Evolutionary conservation across 768 basidiomycete genomes (phyloP).

Genomic region (Agaricus bisporus): DNA sequence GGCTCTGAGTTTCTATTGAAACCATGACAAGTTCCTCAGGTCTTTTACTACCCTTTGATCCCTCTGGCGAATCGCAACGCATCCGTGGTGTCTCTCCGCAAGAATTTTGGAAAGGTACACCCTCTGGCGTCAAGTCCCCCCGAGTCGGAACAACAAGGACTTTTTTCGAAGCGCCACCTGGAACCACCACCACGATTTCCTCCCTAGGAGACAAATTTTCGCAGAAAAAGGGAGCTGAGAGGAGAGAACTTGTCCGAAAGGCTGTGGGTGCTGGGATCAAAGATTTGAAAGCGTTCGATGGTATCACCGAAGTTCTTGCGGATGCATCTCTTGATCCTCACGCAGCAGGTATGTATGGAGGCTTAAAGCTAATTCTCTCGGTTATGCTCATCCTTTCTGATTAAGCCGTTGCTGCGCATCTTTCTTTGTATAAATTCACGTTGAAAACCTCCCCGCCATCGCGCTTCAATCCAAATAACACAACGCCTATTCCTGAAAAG

Average conservation of each 20-base stretch:
- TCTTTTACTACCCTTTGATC: slow-evolving; percentile 44
- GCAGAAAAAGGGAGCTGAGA: slow-evolving; percentile 36
- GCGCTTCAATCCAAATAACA: slow-evolving; percentile 54
- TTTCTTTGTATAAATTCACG: slow-evolving; percentile 71
- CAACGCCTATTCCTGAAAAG: slow-evolving; percentile 44
- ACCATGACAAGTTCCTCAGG: too few relatives aligned
- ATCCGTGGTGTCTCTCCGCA: slow-evolving; percentile 37
- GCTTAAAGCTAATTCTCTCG: neutral
- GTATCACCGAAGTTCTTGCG: slow-evolving; percentile 53
- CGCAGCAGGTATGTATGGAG: slow-evolving; percentile 54
- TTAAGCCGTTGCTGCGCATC: slow-evolving; percentile 70
- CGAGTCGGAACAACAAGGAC: slow-evolving; percentile 59
- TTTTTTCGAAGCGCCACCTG: slow-evolving; percentile 51
- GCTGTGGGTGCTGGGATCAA: slow-evolving; percentile 72
- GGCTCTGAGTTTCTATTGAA: too few relatives aligned
- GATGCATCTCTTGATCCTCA: slow-evolving; percentile 68
- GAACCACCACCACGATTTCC: slow-evolving; percentile 46
- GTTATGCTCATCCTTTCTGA: neutral
- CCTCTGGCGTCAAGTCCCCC: slow-evolving; percentile 47
- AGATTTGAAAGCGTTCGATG: slow-evolving; percentile 55
- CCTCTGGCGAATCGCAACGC: slow-evolving; percentile 21
- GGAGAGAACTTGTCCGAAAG: slow-evolving; percentile 63
- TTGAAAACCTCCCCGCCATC: slow-evolving; percentile 72
- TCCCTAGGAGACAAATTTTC: slow-evolving; percentile 54
- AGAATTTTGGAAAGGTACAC: slow-evolving; percentile 45